Conservation (phyloP, 129 eudicot genomes). For the sunflower (Helianthus annuus) region DNA sequence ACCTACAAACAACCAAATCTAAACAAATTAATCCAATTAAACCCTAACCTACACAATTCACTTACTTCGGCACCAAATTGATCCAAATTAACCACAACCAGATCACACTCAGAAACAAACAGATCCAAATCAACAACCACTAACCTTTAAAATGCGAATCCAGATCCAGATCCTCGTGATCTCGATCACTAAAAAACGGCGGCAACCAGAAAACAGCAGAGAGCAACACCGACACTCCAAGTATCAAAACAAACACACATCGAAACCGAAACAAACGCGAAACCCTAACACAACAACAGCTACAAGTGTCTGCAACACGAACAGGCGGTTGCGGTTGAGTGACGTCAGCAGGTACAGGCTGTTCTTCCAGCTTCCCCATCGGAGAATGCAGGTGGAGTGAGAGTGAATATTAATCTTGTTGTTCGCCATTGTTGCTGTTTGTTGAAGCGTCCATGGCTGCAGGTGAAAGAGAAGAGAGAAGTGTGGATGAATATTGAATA, state of each 20-base stretch:
- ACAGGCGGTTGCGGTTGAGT: constrained; percentile 44
- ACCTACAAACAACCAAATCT: constrained; percentile 21
- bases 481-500: constrained; percentile 8
- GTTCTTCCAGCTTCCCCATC: constrained; percentile 80
- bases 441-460: constrained; percentile 36
- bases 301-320: constrained; percentile 22
- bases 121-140: neutral
- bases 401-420: constrained; percentile 20
- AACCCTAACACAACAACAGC: constrained; percentile 30
- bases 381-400: constrained; percentile 52
- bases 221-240: constrained; percentile 66
- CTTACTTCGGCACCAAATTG: no score
- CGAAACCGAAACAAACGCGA: constrained; percentile 44
- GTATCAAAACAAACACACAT: constrained; percentile 70
- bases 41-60: constrained; percentile 32
- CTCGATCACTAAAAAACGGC: constrained; percentile 54
- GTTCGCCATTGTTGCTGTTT: constrained; percentile 38
- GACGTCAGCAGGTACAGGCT: constrained; percentile 36
- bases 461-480: neutral
- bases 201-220: constrained; percentile 95
- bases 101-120: neutral
- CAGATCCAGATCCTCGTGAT: constrained; percentile 82
- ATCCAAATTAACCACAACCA: neutral
- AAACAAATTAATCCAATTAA: neutral
- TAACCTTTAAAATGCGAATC: constrained; percentile 65